Evolutionary conservation across 1,284 basidiomycete species (phyloP), one percentile per base, ranked within the genome.

Genomic region (Melampsora larici-populina): DNA sequence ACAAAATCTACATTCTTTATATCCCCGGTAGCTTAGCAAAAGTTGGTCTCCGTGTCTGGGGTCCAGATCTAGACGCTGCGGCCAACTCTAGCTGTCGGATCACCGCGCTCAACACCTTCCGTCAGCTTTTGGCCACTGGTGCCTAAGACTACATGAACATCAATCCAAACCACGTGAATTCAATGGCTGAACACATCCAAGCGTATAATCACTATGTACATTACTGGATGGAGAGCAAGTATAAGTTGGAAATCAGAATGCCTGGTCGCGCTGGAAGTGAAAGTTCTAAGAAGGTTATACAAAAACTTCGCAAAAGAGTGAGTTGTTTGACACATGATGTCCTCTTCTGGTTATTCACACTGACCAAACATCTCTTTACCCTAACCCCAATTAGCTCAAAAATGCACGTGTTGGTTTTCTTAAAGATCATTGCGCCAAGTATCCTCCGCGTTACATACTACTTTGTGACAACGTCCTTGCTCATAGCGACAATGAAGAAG

Each of bases 131-230:
- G 15, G 26, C 17, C 36, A 26, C 36, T 21, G 31, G 36, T n/a
- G 40, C 65, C 18, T 67, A 40, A 5, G 8, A 36, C 7, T 67
- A 18, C 36, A 67, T 67, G 65, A 36, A 67, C 8, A n/a, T 46
- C 33, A 67, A 67, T 21, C 5, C 11, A 46, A 29, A 24, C 4
- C 43, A 40, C 31, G 15, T 21, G 3, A n/a, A 67, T 3, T 6
- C 29, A 17, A 40, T 40, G 8, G 2, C 17, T 13, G 5, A 43
- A 5, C 31, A 43, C 33, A 21, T 18, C 11, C 4, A 15, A 40
- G 65, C 40, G 3, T 67, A 67, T n/a, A 33, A 67, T 40, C 65
- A 67, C 65, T 67, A 67, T 40, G 65, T 67, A 18, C 65, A 67
- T 33, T 67, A 67, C 36, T 21, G 29, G 33, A 67, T 67, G 65